A percentile compares a stretch with the other conserved stretches of the same genome.
These are phyloP conservation scores for Yamadazyma akitaensis DNA, from an alignment of 805 yeast genomes.

Conservation along the genomic window DNA sequence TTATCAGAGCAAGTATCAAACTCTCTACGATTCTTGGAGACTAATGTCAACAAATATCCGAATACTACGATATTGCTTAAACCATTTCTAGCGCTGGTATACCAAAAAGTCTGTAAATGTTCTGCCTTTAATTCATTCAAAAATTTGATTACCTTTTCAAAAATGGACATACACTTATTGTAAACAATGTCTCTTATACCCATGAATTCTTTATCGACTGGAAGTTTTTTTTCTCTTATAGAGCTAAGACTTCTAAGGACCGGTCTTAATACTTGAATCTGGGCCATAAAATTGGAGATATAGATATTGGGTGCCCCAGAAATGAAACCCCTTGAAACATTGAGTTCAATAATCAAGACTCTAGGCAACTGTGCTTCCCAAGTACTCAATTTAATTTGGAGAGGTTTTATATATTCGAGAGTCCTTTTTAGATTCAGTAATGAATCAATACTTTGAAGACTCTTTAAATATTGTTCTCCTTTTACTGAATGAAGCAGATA, in stretches of 20 bases:
- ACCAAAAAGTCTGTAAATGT: constrained; percentile 88
- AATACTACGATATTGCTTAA: constrained; percentile 11
- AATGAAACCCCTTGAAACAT: constrained; percentile 56
- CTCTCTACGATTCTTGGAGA: constrained; percentile 6
- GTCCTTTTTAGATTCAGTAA: constrained; percentile 57
- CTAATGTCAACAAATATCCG: constrained; percentile 9
- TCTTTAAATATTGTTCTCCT: constrained; percentile 45
- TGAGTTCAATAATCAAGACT: constrained; percentile 58
- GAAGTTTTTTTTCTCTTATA: constrained; percentile 29
- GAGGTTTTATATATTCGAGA: constrained; percentile 71
- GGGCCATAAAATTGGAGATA: constrained; percentile 89
- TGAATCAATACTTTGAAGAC: constrained; percentile 5
- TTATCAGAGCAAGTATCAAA: constrained; percentile 7
- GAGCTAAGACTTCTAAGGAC: constrained; percentile 23
- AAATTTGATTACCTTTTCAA: constrained; percentile 10
- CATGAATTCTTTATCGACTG: constrained; percentile 80
- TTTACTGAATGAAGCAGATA: constrained; percentile 66
- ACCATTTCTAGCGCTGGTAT: constrained; percentile 36
- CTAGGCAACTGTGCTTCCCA: constrained; percentile 75
- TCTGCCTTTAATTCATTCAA: constrained; percentile 61
- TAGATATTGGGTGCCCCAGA: constrained; percentile 58
- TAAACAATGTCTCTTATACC: constrained; percentile 69
- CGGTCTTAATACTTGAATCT: constrained; percentile 56
- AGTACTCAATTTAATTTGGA: constrained; percentile 63
- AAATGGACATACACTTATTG: constrained; percentile 66